These are phyloP conservation scores for Ophioceras dolichostomum DNA, from an alignment of 2,329 filamentous ascomycete species.

Conservation along the genomic window DNA sequence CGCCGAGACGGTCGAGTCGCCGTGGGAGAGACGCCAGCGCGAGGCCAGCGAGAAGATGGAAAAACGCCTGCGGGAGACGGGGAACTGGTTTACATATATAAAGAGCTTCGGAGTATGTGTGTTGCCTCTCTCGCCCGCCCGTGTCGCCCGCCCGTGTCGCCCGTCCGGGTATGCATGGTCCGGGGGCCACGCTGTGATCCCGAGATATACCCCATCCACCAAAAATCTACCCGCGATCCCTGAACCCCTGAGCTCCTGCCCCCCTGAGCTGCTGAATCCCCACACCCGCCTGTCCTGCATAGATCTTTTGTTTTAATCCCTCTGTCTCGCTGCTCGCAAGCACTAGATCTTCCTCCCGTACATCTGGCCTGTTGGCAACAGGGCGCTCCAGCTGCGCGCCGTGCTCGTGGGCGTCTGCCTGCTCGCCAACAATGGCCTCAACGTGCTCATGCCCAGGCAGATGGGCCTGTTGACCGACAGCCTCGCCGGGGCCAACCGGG, in stretches of 20 bases:
- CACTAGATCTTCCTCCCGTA: slow-evolving; percentile 70
- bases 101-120: slow-evolving; percentile 62
- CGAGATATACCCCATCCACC: too few species aligned
- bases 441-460: slow-evolving; percentile 69
- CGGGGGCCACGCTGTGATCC: too few species aligned
- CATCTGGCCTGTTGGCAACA: slow-evolving; percentile 61
- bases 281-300: background rate
- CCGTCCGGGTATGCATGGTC: too few species aligned
- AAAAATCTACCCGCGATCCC: slow-evolving; percentile 7
- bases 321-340: slow-evolving; percentile 16
- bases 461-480: slow-evolving; percentile 68
- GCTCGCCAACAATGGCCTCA: slow-evolving; percentile 57
- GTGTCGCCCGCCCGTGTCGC: too few species aligned
- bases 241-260: background rate
- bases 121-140: too few species aligned
- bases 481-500: slow-evolving; percentile 37
- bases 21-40: slow-evolving; percentile 39
- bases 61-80: slow-evolving; percentile 60
- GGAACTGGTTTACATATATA: slow-evolving; percentile 66
- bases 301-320: background rate
- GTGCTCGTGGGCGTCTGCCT: slow-evolving; percentile 56
- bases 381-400: slow-evolving; percentile 54
- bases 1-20: slow-evolving; percentile 34
- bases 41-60: slow-evolving; percentile 46
- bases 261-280: background rate